These are phyloP conservation scores for Achaetomiella virescens DNA, from an alignment of 495 filamentous ascomycete species.

Conservation along the genomic window DNA sequence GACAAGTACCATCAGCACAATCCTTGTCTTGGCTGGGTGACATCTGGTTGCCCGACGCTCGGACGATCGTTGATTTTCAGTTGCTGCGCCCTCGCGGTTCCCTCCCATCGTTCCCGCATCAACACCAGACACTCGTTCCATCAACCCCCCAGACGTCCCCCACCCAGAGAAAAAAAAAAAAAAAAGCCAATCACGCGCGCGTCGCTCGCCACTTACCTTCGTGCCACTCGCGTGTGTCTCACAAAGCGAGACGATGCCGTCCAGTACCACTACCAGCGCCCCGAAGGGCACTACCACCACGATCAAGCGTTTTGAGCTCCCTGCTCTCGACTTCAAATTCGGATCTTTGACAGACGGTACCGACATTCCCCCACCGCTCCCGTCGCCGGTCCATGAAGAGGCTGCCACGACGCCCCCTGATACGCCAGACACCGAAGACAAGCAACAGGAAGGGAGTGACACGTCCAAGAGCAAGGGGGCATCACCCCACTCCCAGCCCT, in stretches of 20 bases:
- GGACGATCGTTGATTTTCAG: constrained; percentile 12
- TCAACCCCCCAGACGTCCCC: too few species aligned
- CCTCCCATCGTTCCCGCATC: background rate
- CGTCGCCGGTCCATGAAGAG: constrained; percentile 44
- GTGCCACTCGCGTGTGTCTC: background rate
- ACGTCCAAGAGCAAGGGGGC: constrained; percentile 32
- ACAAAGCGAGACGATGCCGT: constrained; percentile 20
- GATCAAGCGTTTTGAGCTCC: constrained; percentile 48
- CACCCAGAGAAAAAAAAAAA: too few species aligned
- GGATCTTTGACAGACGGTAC: constrained; percentile 52
- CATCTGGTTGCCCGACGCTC: constrained; percentile 7
- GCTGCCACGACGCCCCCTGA: constrained; percentile 33
- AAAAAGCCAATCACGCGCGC: constrained; percentile 1
- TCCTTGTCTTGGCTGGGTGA: background rate
- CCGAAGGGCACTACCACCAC: constrained; percentile 8
- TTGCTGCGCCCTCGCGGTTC: background rate
- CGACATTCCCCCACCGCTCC: constrained; percentile 49
- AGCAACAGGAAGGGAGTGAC: constrained; percentile 3
- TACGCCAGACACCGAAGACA: constrained; percentile 24
- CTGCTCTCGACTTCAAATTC: constrained; percentile 45
- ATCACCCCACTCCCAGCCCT: constrained; percentile 28
- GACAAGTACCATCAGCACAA: background rate
- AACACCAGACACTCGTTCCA: background rate
- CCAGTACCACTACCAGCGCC: constrained; percentile 12
- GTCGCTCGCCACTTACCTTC: background rate